These are phyloP conservation scores for Holtermanniella nyarrowii DNA, from an alignment of 768 basidiomycete species.

Conservation along the genomic window DNA sequence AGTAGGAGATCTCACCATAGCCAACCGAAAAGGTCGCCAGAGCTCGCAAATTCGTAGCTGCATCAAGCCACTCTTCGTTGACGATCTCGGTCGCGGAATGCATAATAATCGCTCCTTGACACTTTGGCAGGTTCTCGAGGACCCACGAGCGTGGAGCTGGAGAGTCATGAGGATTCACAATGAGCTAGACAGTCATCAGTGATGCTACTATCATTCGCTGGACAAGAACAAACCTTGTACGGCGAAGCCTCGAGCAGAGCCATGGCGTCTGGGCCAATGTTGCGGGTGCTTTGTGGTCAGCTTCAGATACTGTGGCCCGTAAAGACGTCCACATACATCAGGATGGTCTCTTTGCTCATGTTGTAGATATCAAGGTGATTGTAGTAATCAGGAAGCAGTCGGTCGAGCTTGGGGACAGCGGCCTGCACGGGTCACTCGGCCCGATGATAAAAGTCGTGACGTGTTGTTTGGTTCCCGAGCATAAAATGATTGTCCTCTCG, in stretches of 20 bases:
- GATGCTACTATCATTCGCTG: too few species aligned
- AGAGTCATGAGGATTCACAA: slow-evolving; percentile 50
- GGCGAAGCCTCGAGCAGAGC: slow-evolving; percentile 17
- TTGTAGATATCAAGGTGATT: too few species aligned
- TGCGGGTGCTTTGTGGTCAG: slow-evolving; percentile 19
- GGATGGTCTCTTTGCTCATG: not conserved
- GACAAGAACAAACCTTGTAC: too few species aligned
- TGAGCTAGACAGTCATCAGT: too few species aligned
- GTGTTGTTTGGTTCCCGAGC: too few species aligned
- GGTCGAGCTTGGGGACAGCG: too few species aligned
- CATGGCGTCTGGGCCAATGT: slow-evolving; percentile 31
- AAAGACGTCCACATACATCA: not conserved
- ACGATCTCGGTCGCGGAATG: slow-evolving; percentile 51
- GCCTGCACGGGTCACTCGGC: too few species aligned
- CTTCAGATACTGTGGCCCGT: not conserved
- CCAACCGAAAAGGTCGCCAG: slow-evolving; percentile 66
- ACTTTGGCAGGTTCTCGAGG: slow-evolving; percentile 58
- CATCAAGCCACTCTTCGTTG: slow-evolving; percentile 54
- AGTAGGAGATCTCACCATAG: slow-evolving; percentile 20
- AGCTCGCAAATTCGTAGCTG: slow-evolving; percentile 52
- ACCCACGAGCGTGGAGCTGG: slow-evolving; percentile 60
- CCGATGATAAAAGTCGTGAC: too few species aligned
- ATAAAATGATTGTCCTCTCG: too few species aligned
- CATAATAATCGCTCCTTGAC: slow-evolving; percentile 53
- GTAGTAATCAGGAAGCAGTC: too few species aligned